These are phyloP conservation scores for Pouteria campechiana DNA, from an alignment of 179 eudicot genomes.

Conservation along the genomic window DNA sequence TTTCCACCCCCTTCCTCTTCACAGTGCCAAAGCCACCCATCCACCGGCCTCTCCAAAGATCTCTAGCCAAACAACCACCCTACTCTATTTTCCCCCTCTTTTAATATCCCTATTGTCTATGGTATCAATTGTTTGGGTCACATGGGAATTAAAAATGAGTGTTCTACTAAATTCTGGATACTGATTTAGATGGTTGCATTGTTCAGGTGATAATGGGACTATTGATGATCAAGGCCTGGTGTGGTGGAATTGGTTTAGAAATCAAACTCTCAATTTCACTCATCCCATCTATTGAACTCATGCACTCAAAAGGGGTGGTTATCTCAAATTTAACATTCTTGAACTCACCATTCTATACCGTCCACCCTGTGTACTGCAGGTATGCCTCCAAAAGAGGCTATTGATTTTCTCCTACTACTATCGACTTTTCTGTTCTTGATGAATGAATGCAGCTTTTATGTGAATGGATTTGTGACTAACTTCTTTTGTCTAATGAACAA, in stretches of 20 bases:
- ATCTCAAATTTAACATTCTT: conserved; percentile 17
- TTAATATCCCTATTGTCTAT: no score
- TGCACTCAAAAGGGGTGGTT: conserved; percentile 13
- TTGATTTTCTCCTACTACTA: not conserved
- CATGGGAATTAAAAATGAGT: no score
- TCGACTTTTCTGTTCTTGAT: not conserved
- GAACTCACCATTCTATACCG: conserved; percentile 23
- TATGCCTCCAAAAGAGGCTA: conserved; percentile 4
- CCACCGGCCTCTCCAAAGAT: no score
- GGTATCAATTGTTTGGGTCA: no score
- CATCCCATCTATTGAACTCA: conserved; percentile 19
- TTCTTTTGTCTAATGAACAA: conserved; percentile 12
- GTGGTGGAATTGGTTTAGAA: conserved; percentile 28
- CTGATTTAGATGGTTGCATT: not conserved
- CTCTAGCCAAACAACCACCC: no score
- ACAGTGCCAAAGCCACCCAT: no score
- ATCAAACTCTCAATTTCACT: conserved; percentile 15
- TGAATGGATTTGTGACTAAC: no score
- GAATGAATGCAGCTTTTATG: conserved; percentile 3
- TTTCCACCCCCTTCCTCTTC: no score
- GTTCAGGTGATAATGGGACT: conserved; percentile 29
- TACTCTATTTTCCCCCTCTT: not conserved
- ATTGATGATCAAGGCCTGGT: conserved; percentile 27
- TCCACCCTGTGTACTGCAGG: conserved; percentile 30
- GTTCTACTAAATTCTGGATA: no score